Conservation (phyloP, 371 early-diverging fungal species). For the Mortierella sp. region DNA sequence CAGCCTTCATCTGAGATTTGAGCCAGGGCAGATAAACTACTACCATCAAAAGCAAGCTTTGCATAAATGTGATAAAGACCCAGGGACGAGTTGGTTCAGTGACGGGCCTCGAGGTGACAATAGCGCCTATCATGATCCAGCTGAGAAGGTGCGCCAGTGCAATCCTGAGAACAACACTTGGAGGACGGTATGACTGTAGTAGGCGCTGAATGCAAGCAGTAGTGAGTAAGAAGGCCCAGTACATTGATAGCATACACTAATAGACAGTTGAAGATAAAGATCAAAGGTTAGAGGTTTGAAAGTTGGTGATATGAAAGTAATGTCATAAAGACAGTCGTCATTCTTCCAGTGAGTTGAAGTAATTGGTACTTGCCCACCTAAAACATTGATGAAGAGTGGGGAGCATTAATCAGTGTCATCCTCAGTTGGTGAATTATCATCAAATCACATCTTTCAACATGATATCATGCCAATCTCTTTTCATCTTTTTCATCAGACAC, state of each 20-base stretch:
- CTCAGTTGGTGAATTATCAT: too few relatives aligned
- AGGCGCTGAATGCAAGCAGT: slow-evolving; percentile 46
- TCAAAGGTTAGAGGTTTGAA: not conserved
- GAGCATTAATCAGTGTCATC: not conserved
- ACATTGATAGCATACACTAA: slow-evolving; percentile 58
- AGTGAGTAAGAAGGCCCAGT: slow-evolving; percentile 49
- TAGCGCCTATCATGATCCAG: slow-evolving; percentile 38
- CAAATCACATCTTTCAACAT: too few relatives aligned
- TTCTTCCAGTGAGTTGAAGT: not conserved
- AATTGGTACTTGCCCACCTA: slow-evolving; percentile 41
- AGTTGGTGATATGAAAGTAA: not conserved
- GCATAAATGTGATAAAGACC: slow-evolving; percentile 59
- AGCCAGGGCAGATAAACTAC: slow-evolving; percentile 58
- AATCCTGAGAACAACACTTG: slow-evolving; percentile 46
- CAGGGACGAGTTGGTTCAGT: slow-evolving; percentile 58
- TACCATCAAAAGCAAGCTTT: slow-evolving; percentile 56
- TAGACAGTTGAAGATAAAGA: slow-evolving; percentile 8
- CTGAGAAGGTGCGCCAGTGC: slow-evolving; percentile 39
- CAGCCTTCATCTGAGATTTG: slow-evolving; percentile 59
- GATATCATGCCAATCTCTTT: not conserved
- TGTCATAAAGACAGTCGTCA: not conserved
- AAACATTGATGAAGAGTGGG: not conserved
- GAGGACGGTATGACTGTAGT: slow-evolving; percentile 38
- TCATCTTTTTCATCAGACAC: slow-evolving; percentile 18
- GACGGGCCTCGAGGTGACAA: slow-evolving; percentile 34